These are phyloP conservation scores for Polyporus arcularius DNA, from an alignment of 768 basidiomycete genomes.

Conservation along the genomic window DNA sequence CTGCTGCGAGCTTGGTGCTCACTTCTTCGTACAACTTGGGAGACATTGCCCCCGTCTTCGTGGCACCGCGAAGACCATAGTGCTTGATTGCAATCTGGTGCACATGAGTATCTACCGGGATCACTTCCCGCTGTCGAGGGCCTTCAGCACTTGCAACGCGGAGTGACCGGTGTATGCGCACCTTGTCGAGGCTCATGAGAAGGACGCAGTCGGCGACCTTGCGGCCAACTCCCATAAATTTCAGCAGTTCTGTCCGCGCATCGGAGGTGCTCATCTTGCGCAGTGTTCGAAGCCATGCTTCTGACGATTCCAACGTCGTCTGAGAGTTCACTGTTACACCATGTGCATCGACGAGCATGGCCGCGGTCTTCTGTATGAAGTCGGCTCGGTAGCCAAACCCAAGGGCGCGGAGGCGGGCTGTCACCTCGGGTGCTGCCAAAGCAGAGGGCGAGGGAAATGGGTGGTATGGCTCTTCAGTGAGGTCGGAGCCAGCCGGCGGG, in stretches of 20 bases:
- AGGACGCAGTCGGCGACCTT: conserved; percentile 97
- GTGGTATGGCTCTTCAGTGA: conserved; percentile 50
- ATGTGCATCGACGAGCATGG: conserved; percentile 68
- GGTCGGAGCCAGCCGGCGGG: conserved; percentile 30
- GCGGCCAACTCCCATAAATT: conserved; percentile 87
- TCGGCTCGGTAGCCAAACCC: conserved; percentile 97
- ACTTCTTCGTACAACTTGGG: conserved; percentile 78
- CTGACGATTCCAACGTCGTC: conserved; percentile 46
- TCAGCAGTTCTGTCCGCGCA: conserved; percentile 76
- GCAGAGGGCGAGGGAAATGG: conserved; percentile 82
- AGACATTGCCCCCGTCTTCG: conserved; percentile 61
- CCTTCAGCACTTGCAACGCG: background rate
- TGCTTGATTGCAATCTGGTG: conserved; percentile 83
- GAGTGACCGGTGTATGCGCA: conserved; percentile 32
- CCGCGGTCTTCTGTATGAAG: conserved; percentile 83
- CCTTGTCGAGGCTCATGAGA: conserved; percentile 92
- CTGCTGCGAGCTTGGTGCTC: conserved; percentile 52
- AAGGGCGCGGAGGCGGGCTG: conserved; percentile 67
- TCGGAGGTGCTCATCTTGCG: conserved; percentile 49
- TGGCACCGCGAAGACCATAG: conserved; percentile 61
- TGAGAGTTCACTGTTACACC: conserved; percentile 22
- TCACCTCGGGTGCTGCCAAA: conserved; percentile 60
- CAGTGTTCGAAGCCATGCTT: conserved; percentile 61
- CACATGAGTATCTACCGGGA: conserved; percentile 97
- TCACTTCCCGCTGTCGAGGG: conserved; percentile 65